Conservation (phyloP, 177 flowering plant genomes). For the Vitis hybrid region DNA sequence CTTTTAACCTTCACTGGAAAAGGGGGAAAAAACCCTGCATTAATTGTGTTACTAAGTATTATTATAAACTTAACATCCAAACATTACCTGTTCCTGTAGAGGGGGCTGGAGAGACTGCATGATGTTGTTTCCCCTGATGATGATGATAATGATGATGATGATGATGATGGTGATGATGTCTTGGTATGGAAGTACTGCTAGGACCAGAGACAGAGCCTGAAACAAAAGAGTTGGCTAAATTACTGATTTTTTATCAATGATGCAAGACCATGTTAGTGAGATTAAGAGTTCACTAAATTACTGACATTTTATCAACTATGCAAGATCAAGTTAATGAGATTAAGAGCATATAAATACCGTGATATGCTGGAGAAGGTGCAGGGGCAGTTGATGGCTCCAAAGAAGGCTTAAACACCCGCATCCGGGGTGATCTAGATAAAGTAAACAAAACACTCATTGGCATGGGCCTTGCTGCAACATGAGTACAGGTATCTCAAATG, state of each 20-base stretch:
- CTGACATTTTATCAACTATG: too few relatives aligned
- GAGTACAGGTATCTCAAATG: background rate
- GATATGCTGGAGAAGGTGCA: slow-evolving; percentile 47
- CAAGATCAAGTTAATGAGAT: background rate
- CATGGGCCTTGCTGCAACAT: slow-evolving; percentile 38
- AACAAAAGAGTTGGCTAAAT: slow-evolving; percentile 11
- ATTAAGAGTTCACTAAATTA: too few relatives aligned
- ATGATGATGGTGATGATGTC: slow-evolving; percentile 30
- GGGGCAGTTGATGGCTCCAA: slow-evolving; percentile 40
- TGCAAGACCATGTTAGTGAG: too few relatives aligned
- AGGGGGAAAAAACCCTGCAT: too few relatives aligned
- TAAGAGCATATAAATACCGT: slow-evolving; percentile 34
- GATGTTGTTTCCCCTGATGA: slow-evolving; percentile 14
- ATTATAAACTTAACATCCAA: background rate
- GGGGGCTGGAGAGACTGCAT: slow-evolving; percentile 54
- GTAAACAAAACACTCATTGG: slow-evolving; percentile 27
- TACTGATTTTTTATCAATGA: slow-evolving; percentile 1
- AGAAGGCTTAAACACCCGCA: slow-evolving; percentile 18
- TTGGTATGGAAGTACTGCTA: slow-evolving; percentile 20
- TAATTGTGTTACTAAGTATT: background rate
- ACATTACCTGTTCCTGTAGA: slow-evolving; percentile 39
- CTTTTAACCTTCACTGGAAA: too few relatives aligned
- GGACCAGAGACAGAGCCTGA: slow-evolving; percentile 49
- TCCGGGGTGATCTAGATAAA: slow-evolving; percentile 24
- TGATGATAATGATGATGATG: slow-evolving; percentile 41